Evolutionary conservation across 1,284 basidiomycete species (phyloP), one percentile per base, ranked within the genome.

Genomic region (Anthracocystis panici-leucophaei): DNA sequence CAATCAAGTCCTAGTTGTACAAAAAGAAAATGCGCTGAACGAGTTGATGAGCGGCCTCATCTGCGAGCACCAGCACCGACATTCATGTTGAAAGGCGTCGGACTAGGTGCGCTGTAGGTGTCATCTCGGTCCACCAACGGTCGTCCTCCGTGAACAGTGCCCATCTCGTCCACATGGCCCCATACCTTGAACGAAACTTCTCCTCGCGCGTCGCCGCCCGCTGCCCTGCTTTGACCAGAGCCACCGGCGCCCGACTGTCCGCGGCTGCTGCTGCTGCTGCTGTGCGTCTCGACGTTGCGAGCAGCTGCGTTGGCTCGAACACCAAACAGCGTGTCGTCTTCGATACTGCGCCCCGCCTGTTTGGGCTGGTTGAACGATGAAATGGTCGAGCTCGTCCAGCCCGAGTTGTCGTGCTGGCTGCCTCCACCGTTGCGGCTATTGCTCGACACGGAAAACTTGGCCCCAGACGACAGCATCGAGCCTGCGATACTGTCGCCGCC

Each of bases 321-420:
- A 14, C 82, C 83, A 38, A 84, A 82, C 21, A 84, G 55, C 23
- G 82, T 84, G 52, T 84, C 82, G 56, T 84, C 77, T 31, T 83
- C 81, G 20, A 83, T 82, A 40, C 70, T 60, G 55, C 74, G 63
- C 7, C 69, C 67, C 12, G 63, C 65, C 48, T 68, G 64, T 44
- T 64, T 77, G 53, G 71, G 71, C 46, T 67, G 63, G 42, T 67
- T 70, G 66, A 70, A 74, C 21, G 69, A 77, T 20, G 75, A 74
- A 49, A 73, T 41, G 48, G 75, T 75, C 49, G 73, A 75, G 61
- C 73, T 71, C 14, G 73, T 75, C 73, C 73, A 75, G 18, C 68
- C 68, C 27, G 67, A 71, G 27, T 59, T 75, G 52, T 75, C 73
- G 25, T 48, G 57, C 45, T 66, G 67, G 48, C 61, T 66, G 55